phyloP scores from a whole-genome alignment of 1,284 basidiomycete genomes.

The Leccinum fallax region DNA sequence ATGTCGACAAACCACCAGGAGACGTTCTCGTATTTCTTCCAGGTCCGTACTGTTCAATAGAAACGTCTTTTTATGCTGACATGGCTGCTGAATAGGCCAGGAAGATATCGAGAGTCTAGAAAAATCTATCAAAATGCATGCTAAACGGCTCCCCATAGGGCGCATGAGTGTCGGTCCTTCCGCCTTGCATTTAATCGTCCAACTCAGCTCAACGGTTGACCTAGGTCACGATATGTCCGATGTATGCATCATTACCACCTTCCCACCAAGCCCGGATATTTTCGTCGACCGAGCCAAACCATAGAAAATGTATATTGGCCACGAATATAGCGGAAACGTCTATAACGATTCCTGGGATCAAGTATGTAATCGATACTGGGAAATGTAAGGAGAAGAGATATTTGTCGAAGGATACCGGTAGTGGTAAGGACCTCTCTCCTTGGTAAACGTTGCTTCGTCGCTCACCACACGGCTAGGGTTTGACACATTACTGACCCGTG shows the following conservation, averaged over 20 bases:
- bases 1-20: conserved; percentile 77
- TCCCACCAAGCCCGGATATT: conserved; percentile 83
- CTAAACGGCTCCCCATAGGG: conserved; percentile 62
- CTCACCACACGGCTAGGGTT: background rate
- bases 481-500: conserved; percentile 68
- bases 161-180: conserved; percentile 49
- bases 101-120: conserved; percentile 94
- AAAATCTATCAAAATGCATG: conserved; percentile 68
- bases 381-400: conserved; percentile 96
- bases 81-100: conserved; percentile 58
- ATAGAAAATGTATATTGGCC: conserved; percentile 89
- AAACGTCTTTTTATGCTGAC: background rate
- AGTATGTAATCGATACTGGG: conserved; percentile 94
- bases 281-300: conserved; percentile 63
- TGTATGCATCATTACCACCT: conserved; percentile 86
- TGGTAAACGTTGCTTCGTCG: conserved; percentile 1
- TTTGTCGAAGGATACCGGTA: conserved; percentile 63
- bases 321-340: conserved; percentile 99
- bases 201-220: conserved; percentile 1
- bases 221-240: conserved; percentile 75
- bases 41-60: conserved; percentile 42
- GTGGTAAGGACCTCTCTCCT: conserved; percentile 46
- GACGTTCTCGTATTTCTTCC: conserved; percentile 95
- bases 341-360: conserved; percentile 95
- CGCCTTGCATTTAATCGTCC: background rate